These are phyloP conservation scores for Gleditsia sinensis DNA, from an alignment of 306 rosid genomes.

Conservation along the genomic window DNA sequence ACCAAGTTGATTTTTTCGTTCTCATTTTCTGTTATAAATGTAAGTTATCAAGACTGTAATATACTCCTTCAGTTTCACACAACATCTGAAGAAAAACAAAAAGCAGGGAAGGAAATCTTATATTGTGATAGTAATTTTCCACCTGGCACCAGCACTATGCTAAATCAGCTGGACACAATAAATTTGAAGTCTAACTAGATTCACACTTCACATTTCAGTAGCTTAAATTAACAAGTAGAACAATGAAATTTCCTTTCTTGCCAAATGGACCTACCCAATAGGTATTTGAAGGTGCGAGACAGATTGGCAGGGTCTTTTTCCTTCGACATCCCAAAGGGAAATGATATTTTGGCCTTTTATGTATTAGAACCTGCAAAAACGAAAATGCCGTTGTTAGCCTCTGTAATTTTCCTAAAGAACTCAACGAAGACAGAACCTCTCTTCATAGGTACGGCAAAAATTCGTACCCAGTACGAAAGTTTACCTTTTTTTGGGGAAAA, in stretches of 20 bases:
- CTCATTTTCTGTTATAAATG: neutral
- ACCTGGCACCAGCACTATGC: neutral
- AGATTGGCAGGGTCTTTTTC: constrained; percentile 54
- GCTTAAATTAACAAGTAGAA: neutral
- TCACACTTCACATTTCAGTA: neutral
- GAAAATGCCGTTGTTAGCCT: constrained; percentile 1
- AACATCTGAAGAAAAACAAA: neutral
- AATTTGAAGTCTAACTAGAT: neutral
- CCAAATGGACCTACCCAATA: constrained; percentile 55
- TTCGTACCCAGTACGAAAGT: neutral
- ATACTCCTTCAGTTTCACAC: neutral
- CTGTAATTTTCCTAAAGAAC: neutral
- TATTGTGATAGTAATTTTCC: too few relatives aligned
- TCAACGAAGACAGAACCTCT: neutral
- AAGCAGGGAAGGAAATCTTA: neutral
- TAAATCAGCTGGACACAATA: neutral
- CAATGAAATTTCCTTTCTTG: neutral
- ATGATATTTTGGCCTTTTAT: neutral
- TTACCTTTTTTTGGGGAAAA: neutral
- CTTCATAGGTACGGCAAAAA: neutral
- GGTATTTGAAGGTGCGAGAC: constrained; percentile 86
- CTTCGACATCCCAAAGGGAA: constrained; percentile 43
- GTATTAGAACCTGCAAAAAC: constrained; percentile 7
- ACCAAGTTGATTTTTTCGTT: neutral
- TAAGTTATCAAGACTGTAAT: neutral